phyloP scores from a whole-genome alignment of 495 filamentous ascomycete species.

The Copromyces sp. region DNA sequence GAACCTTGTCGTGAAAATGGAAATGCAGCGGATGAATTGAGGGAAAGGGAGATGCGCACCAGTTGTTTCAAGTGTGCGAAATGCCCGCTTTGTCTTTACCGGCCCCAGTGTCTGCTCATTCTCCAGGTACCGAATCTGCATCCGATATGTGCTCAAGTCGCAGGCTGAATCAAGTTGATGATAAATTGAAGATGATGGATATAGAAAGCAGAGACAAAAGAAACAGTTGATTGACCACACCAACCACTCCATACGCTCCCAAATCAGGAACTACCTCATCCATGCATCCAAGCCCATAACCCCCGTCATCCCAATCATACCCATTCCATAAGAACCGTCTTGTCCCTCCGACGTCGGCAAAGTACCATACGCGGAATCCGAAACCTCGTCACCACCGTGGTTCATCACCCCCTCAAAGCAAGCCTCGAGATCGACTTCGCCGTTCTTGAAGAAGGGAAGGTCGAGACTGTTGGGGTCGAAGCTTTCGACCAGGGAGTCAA shows the following conservation, averaged over 20 bases:
- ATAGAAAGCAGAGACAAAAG: background rate
- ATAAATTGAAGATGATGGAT: background rate
- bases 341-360: background rate
- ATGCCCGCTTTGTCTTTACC: no score
- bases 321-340: background rate
- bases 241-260: background rate
- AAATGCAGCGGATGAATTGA: no score
- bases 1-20: no score
- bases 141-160: no score
- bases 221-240: background rate
- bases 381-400: background rate
- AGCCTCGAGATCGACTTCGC: background rate
- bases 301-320: background rate
- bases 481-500: background rate
- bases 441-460: background rate
- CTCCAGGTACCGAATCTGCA: no score
- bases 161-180: no score
- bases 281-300: background rate
- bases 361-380: background rate
- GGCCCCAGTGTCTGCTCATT: no score
- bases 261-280: no score
- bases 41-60: no score
- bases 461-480: background rate
- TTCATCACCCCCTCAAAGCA: background rate
- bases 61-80: no score